Percentiles rank a stretch among this genome's conserved stretches.
Conservation (phyloP, 2,329 filamentous ascomycete genomes). For the Penicillium occitanis region DNA sequence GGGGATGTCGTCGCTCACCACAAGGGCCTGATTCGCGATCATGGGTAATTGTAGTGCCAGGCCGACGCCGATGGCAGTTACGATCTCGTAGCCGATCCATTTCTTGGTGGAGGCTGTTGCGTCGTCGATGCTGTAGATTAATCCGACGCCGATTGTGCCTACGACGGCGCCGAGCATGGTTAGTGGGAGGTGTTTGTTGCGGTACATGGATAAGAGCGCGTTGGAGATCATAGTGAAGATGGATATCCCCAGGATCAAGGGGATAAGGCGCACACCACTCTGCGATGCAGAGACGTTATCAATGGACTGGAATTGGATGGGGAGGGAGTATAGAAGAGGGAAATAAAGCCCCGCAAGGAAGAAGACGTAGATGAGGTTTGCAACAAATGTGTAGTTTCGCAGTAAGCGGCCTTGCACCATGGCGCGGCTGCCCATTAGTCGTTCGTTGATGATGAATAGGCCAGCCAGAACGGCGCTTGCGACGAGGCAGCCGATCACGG, state of each 20-base stretch:
- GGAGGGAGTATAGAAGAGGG: slow-evolving; percentile 35
- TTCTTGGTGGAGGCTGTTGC: slow-evolving; percentile 18
- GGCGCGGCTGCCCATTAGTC: slow-evolving; percentile 26
- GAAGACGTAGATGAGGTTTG: slow-evolving; percentile 34
- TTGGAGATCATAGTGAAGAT: slow-evolving; percentile 33
- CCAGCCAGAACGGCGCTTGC: slow-evolving; percentile 24
- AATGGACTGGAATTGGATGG: slow-evolving; percentile 22
- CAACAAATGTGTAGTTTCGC: slow-evolving; percentile 36
- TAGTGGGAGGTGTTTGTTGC: slow-evolving; percentile 28
- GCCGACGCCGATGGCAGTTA: slow-evolving; percentile 21
- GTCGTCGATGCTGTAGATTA: slow-evolving; percentile 36
- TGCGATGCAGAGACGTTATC: slow-evolving; percentile 31
- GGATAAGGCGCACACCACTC: slow-evolving; percentile 44
- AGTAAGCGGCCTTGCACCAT: slow-evolving; percentile 40
- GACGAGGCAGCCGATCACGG: slow-evolving; percentile 26
- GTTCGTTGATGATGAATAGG: slow-evolving; percentile 23
- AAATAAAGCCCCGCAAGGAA: slow-evolving; percentile 38
- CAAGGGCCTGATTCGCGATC: slow-evolving; percentile 16
- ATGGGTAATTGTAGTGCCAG: slow-evolving; percentile 16
- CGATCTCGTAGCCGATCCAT: slow-evolving; percentile 30
- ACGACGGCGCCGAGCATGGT: slow-evolving; percentile 30
- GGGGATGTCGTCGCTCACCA: slow-evolving; percentile 7
- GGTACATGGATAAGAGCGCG: slow-evolving; percentile 28
- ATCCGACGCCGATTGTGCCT: slow-evolving; percentile 30
- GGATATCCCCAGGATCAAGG: slow-evolving; percentile 38